Conservation (phyloP, 2,329 filamentous ascomycete species). For the Fusarium irregulare region DNA sequence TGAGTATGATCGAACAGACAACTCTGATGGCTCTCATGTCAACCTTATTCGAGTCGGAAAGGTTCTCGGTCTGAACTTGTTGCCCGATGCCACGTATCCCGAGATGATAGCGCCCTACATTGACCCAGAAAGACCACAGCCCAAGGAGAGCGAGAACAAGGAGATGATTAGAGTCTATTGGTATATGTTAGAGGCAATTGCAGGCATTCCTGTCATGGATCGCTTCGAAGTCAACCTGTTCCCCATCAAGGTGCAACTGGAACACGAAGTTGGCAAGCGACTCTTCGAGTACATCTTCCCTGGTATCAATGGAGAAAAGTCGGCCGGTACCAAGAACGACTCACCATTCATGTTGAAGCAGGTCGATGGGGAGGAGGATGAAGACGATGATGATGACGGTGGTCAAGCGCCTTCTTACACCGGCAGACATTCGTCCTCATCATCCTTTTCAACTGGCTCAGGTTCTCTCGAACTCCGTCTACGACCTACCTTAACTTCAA, state of each 20-base stretch:
- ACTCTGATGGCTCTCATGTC: conserved; percentile 95
- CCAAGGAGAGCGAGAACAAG: conserved; percentile 60
- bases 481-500: conserved; percentile 80
- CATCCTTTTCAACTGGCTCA: conserved; percentile 69
- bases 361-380: conserved; percentile 60
- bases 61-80: conserved; percentile 87
- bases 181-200: conserved; percentile 98
- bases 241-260: conserved; percentile 92
- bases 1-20: conserved; percentile 94
- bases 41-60: conserved; percentile 91
- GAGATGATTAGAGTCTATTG: conserved; percentile 96
- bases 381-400: conserved; percentile 56
- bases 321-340: conserved; percentile 62
- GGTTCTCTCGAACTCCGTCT: conserved; percentile 85
- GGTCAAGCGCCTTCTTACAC: conserved; percentile 54
- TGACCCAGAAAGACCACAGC: conserved; percentile 69
- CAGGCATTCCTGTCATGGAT: conserved; percentile 96
- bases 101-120: conserved; percentile 94
- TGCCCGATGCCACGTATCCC: conserved; percentile 91
- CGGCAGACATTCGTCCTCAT: conserved; percentile 53
- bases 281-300: conserved; percentile 99
- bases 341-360: conserved; percentile 69
- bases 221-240: conserved; percentile 95
- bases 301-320: conserved; percentile 71
- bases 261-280: conserved; percentile 90